Evolutionary conservation across 306 rosid species (phyloP).

Genomic region (Cucumis sativus): DNA sequence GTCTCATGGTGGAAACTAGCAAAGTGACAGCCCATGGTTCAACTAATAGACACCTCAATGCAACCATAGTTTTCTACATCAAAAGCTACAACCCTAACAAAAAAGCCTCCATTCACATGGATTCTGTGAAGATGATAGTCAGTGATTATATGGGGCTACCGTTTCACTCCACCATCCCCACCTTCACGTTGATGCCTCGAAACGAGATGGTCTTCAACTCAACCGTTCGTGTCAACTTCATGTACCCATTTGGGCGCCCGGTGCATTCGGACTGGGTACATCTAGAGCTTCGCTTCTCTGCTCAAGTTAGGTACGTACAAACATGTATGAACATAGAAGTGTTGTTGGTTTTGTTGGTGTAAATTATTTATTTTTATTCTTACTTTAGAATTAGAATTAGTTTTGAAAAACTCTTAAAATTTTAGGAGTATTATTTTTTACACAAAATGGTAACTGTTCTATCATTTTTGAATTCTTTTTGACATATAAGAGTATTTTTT

Average conservation of each 20-base stretch:
- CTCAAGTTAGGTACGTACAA: not conserved
- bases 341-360: too few species aligned
- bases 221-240: not conserved
- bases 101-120: not conserved
- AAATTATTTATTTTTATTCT: too few species aligned
- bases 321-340: too few species aligned
- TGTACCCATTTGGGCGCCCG: not conserved
- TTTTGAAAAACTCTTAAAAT: too few species aligned
- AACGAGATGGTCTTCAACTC: not conserved
- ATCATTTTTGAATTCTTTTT: too few species aligned
- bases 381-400: too few species aligned
- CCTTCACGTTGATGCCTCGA: not conserved
- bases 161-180: not conserved
- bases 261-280: not conserved
- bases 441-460: too few species aligned
- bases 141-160: not conserved
- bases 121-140: not conserved
- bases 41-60: not conserved
- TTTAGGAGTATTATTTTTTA: too few species aligned
- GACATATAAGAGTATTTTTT: too few species aligned
- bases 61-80: not conserved
- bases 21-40: not conserved
- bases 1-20: not conserved
- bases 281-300: not conserved
- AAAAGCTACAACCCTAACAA: not conserved